Evolutionary conservation across 805 yeast species (phyloP).

Genomic region (Starmerella stigmatis): DNA sequence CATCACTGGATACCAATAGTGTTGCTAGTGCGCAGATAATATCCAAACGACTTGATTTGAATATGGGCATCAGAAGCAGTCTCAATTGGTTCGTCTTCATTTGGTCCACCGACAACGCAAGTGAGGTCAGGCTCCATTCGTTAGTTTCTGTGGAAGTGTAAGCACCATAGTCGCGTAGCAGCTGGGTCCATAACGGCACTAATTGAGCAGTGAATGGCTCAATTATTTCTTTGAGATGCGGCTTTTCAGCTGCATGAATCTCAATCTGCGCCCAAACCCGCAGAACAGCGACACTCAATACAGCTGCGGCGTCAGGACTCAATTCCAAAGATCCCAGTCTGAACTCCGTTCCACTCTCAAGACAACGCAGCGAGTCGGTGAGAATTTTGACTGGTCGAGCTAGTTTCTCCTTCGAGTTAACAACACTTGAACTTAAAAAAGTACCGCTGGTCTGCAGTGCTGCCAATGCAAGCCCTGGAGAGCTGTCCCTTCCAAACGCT

Average conservation of each 20-base stretch:
- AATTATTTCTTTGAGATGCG: constrained; percentile 33
- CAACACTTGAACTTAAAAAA: constrained; percentile 54
- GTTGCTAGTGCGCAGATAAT: constrained; percentile 63
- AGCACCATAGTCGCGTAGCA: constrained; percentile 63
- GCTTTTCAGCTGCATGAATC: constrained; percentile 24
- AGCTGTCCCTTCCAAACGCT: constrained; percentile 64
- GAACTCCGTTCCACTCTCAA: constrained; percentile 24
- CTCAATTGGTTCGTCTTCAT: constrained; percentile 28
- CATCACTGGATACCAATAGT: constrained; percentile 26
- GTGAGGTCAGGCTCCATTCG: constrained; percentile 21
- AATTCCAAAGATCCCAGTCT: constrained; percentile 31
- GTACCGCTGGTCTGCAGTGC: constrained; percentile 73
- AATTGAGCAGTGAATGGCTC: constrained; percentile 48
- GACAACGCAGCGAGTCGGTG: constrained; percentile 54
- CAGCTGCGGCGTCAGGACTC: constrained; percentile 31
- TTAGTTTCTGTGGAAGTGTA: constrained; percentile 44
- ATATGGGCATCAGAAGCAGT: constrained; percentile 38
- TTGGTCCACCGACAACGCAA: constrained; percentile 29
- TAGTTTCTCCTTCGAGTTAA: constrained; percentile 38
- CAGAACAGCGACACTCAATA: constrained; percentile 32
- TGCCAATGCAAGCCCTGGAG: constrained; percentile 59
- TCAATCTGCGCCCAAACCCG: constrained; percentile 37
- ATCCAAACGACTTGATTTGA: constrained; percentile 61
- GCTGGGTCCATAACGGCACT: constrained; percentile 68
- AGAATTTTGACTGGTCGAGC: constrained; percentile 54